A percentile compares a stretch with the other conserved stretches of the same genome.
Conservation (phyloP, 2,329 filamentous ascomycete genomes). For the Leptosphaerulina australis region DNA sequence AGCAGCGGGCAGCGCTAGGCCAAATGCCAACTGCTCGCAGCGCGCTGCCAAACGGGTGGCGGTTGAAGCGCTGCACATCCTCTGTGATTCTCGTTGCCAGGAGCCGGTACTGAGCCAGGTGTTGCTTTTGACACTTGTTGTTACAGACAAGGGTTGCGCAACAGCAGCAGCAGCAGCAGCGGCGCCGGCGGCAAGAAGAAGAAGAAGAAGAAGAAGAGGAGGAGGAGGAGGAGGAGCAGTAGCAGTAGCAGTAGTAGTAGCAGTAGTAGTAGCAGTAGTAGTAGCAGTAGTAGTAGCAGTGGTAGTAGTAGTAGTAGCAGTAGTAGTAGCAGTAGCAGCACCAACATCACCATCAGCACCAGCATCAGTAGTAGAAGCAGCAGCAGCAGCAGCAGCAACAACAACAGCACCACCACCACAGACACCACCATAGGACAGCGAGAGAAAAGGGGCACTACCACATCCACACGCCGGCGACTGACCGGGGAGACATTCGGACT, state of each 20-base stretch:
- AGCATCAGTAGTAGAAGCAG: constrained; percentile 5
- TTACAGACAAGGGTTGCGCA: constrained; percentile 2
- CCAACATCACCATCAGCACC: too few species aligned
- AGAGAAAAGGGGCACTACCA: constrained; percentile 6
- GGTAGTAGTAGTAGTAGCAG: too few species aligned
- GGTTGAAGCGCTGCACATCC: constrained; percentile 21
- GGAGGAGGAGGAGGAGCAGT: too few species aligned
- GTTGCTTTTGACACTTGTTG: constrained; percentile 8
- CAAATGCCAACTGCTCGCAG: constrained; percentile 4
- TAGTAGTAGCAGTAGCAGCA: too few species aligned
- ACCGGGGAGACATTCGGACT: constrained; percentile 31
- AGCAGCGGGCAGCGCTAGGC: constrained; percentile 9
- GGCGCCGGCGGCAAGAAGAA: too few species aligned
- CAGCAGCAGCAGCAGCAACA: too few species aligned
- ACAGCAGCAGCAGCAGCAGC: constrained; percentile 3
- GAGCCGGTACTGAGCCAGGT: background rate
- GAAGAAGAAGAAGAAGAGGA: too few species aligned
- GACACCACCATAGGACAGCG: too few species aligned
- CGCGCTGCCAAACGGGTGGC: constrained; percentile 22
- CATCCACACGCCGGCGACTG: constrained; percentile 22
- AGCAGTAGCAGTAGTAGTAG: too few species aligned
- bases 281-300: too few species aligned
- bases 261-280: too few species aligned
- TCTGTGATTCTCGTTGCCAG: constrained; percentile 1
- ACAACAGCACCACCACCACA: too few species aligned